Evolutionary conservation across 2,329 filamentous ascomycete species (phyloP), one percentile per base, ranked within the genome.

Genomic region (Gliomastix tumulicola): DNA sequence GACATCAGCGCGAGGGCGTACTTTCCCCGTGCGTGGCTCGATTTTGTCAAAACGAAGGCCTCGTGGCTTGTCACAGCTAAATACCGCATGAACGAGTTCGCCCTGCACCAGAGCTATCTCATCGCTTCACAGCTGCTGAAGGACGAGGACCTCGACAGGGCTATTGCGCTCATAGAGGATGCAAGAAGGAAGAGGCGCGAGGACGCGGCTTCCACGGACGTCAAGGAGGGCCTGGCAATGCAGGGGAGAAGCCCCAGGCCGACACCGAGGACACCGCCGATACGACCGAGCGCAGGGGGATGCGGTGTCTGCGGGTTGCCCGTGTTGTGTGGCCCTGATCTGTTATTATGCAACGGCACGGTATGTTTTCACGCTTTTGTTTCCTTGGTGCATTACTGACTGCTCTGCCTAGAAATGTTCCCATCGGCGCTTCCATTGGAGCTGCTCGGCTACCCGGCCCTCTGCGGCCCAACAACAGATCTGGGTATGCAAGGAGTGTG

Each of bases 21-120:
- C 46, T 60, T 79, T 11, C 63, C 71, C 10, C 63, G 63, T 4
- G 62, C 66, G 15, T 75, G 76, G 59, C 49, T 74, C 30, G 60
- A 57, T 18, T 79, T 79, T 48, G 56, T 74, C 27, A 54, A 60
- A 35, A 56, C 66, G 15, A 74, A 74, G 48, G 66, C 66, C 1
- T 32, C 49, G 4, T 79, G 75, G 75, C 54, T 79, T n/a, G 60
- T 65, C 9, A 60, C 60, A 7, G 62, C 62, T 10, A 59, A 63
- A 18, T 57, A 64, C 32, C 68, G 73, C 13, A 63, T 69, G 50
- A 56, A 62, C 5, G 74, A 79, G 48, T 76, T 76, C 41, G 66
- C 68, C 32, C 75, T 75, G 45, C 74, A 78, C 44, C 47, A 68
- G 13, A 63, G 63, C 27, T 66, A 72, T 35, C 58, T 79, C 34